These are phyloP conservation scores for Debaryomyces maramus DNA, from an alignment of 805 yeast genomes.

Conservation along the genomic window DNA sequence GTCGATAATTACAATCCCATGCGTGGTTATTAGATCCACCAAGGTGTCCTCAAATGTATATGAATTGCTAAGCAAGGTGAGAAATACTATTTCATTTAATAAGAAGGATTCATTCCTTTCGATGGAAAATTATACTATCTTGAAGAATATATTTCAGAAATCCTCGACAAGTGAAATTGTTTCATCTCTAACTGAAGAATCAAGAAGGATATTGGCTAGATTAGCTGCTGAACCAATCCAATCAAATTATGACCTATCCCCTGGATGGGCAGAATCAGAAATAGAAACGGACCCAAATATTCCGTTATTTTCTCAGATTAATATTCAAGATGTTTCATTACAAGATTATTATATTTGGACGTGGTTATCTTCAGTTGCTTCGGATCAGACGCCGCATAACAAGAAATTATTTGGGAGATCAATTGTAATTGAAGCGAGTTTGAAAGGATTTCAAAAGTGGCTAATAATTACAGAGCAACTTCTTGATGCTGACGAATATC, in stretches of 20 bases:
- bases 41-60: slow-evolving; percentile 47
- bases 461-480: slow-evolving; percentile 70
- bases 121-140: slow-evolving; percentile 72
- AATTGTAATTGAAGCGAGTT: slow-evolving; percentile 75
- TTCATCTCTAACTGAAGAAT: slow-evolving; percentile 69
- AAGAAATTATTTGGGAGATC: slow-evolving; percentile 79
- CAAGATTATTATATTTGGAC: slow-evolving; percentile 93
- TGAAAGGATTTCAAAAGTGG: slow-evolving; percentile 80
- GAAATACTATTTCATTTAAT: slow-evolving; percentile 62
- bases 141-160: slow-evolving; percentile 68
- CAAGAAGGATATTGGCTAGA: slow-evolving; percentile 54
- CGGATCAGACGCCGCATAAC: slow-evolving; percentile 66
- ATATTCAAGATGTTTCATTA: slow-evolving; percentile 61
- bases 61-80: slow-evolving; percentile 54
- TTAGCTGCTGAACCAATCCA: slow-evolving; percentile 36
- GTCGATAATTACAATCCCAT: slow-evolving; percentile 54
- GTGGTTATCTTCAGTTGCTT: slow-evolving; percentile 76
- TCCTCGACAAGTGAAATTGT: slow-evolving; percentile 54
- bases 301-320: slow-evolving; percentile 39
- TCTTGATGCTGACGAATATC: slow-evolving; percentile 37
- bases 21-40: slow-evolving; percentile 60
- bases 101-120: slow-evolving; percentile 69
- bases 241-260: slow-evolving; percentile 37
- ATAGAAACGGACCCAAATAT: slow-evolving; percentile 24
- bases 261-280: slow-evolving; percentile 34